Evolutionary conservation across 2,329 filamentous ascomycete species (phyloP), one percentile per base, ranked within the genome.

Genomic region (Chaetomium globosum): DNA sequence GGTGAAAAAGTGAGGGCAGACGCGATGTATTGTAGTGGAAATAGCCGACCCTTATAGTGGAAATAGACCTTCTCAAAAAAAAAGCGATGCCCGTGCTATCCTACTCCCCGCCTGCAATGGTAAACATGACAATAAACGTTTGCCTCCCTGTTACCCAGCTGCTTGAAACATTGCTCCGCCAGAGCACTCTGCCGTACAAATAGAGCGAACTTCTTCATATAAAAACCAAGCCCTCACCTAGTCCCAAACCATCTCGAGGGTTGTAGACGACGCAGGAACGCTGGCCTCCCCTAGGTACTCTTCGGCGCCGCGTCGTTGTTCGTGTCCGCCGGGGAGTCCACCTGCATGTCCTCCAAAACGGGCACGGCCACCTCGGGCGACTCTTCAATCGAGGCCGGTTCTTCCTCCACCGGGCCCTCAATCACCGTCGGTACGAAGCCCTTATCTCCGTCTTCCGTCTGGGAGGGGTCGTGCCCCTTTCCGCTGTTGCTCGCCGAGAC

Each of bases 401-500:
- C 83, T 71, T 86, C 83, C 67, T 84, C 82, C 21, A 85, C 80
- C 0, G 80, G 76, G 3, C 80, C 82, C 64, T 83, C 76, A 53
- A 86, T 77, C 2, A 81, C 73, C 3, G 84, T 86, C n/a, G 82
- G 83, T 51, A 79, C 80, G 67, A 85, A 85, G 0, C 72, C 66
- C 4, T 69, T 59, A 7, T 63, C 51, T 1, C 73, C 77, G 43
- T 80, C 80, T 13, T 77, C 74, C 19, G 74, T 70, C 2, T 76
- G 71, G 67, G 74, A 73, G 23, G 77, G 74, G 21, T 87, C 85
- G 64, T 84, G 82, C 5, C 85, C 85, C 23, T 80, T 81, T 4
- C 85, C 85, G 65, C 81, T 84, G 73, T 87, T 88, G 75, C 83
- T 86, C 28, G 84, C 85, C 48, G 85, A 87, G n/a, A 88, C 78